A percentile compares a stretch with the other conserved stretches of the same genome.
These are phyloP conservation scores for Coemansia sp. DNA, from an alignment of 192 early-diverging fungal species.

Conservation along the genomic window DNA sequence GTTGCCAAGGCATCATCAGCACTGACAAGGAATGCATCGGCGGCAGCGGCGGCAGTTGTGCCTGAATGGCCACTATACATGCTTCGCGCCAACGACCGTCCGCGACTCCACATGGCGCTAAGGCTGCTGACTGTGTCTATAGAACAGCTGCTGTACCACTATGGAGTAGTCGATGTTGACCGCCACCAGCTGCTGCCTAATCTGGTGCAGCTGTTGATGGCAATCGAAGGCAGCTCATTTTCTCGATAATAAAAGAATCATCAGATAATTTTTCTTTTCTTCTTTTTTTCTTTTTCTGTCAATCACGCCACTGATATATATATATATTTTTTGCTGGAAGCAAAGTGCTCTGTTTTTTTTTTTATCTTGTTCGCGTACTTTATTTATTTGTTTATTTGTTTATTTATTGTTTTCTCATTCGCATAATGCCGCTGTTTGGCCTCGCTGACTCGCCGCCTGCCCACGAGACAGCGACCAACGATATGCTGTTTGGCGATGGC, in stretches of 20 bases:
- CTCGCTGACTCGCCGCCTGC: background rate
- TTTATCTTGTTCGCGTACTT: background rate
- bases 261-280: background rate
- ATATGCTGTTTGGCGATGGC: background rate
- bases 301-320: background rate
- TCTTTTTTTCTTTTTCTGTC: background rate
- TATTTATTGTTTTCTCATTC: background rate
- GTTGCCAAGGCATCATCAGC: background rate
- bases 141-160: slow-evolving; percentile 24
- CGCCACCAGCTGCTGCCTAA: slow-evolving; percentile 13
- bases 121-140: slow-evolving; percentile 21
- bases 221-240: slow-evolving; percentile 34
- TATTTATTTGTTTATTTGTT: background rate
- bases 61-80: slow-evolving; percentile 31
- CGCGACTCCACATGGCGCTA: slow-evolving; percentile 8
- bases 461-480: background rate
- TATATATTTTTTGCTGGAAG: too few species aligned
- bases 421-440: background rate
- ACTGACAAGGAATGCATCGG: background rate
- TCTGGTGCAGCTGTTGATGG: slow-evolving; percentile 38
- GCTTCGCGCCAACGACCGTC: slow-evolving; percentile 5
- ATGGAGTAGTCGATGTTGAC: slow-evolving; percentile 19
- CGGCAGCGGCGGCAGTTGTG: background rate
- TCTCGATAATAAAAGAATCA: slow-evolving; percentile 1
- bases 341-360: too few species aligned